Evolutionary conservation across 495 filamentous ascomycete species (phyloP).

Genomic region (Tuber brumale): DNA sequence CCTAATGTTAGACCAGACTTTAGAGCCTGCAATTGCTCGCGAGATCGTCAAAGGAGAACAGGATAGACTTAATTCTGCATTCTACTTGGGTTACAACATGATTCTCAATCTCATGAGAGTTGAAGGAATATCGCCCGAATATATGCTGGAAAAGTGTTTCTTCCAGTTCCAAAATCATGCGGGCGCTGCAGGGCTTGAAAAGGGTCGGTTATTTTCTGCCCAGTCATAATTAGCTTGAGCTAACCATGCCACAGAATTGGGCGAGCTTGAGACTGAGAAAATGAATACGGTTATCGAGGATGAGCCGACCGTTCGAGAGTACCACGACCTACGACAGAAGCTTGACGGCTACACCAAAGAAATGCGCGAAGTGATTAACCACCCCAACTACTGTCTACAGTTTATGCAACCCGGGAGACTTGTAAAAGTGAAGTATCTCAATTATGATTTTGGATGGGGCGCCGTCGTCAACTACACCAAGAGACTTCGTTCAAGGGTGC

Average conservation of each 20-base stretch:
- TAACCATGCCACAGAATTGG: constrained; percentile 54
- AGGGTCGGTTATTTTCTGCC: constrained; percentile 44
- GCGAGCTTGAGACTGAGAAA: constrained; percentile 63
- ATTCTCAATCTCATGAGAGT: constrained; percentile 91
- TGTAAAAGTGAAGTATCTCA: constrained; percentile 70
- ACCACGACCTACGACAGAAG: constrained; percentile 78
- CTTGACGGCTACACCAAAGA: constrained; percentile 74
- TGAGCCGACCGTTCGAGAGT: constrained; percentile 82
- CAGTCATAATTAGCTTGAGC: constrained; percentile 5
- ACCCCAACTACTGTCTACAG: constrained; percentile 72
- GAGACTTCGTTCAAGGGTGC: constrained; percentile 45
- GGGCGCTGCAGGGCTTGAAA: constrained; percentile 71
- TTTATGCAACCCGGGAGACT: constrained; percentile 77
- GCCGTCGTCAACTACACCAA: constrained; percentile 64
- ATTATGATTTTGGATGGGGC: constrained; percentile 88
- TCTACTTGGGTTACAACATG: constrained; percentile 99
- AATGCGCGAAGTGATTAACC: constrained; percentile 78
- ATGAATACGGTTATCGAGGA: constrained; percentile 69
- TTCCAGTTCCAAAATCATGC: constrained; percentile 95
- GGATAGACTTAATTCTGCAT: constrained; percentile 92
- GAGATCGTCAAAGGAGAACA: constrained; percentile 93
- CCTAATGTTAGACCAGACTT: constrained; percentile 96
- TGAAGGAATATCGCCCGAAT: constrained; percentile 92
- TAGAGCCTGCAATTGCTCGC: constrained; percentile 89
- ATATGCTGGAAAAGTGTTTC: constrained; percentile 94